Evolutionary conservation across 2,329 filamentous ascomycete species (phyloP), one percentile per base, ranked within the genome.

Genomic region (Paraphoma sp.): DNA sequence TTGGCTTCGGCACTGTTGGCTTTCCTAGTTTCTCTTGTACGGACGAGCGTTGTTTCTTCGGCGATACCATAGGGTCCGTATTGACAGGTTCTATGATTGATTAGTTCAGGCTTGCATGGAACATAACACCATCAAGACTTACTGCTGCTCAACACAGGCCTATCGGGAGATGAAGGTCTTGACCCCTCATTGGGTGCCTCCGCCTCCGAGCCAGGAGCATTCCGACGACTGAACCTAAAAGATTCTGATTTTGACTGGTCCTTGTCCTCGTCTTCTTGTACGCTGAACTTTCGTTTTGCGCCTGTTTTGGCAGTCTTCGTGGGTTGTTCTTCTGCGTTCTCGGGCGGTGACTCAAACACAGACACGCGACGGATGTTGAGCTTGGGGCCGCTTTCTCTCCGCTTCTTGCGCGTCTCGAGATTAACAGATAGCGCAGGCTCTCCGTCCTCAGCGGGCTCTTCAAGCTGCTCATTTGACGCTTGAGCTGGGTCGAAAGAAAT

Each of bases 271-370:
- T 80, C 80, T 40, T 86, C 83, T 41, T 83, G 78, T 16, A 82
- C 79, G 53, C 79, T 82, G 49, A 87, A 80, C 67, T 87, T 87
- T 47, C 85, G 80, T 73, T 87, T 54, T 30, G 51, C 40, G n/a
- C 45, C 51, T 8, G 40, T 36, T 28, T 53, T 48, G 10, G 79
- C 63, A 4, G 72, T 46, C 53, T 72, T 73, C 29, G 49, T 51
- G 10, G 59, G 51, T 16, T 45, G 54, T 33, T 71, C 70, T 59
- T 76, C 69, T 44, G 67, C 45, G 2, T 73, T 63, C 41, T 78
- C 77, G 17, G 68, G 67, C 1, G 77, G 72, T 4, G 77, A 77
- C 45, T 78, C 75, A 53, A 83, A 78, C 4, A 82, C 69, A 0
- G 79, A 80, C 42, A 77, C 72, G 29, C 78, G 73, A 42, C 77